These are phyloP conservation scores for Ehretia macrophylla DNA, from an alignment of 257 asterid species.

Conservation along the genomic window DNA sequence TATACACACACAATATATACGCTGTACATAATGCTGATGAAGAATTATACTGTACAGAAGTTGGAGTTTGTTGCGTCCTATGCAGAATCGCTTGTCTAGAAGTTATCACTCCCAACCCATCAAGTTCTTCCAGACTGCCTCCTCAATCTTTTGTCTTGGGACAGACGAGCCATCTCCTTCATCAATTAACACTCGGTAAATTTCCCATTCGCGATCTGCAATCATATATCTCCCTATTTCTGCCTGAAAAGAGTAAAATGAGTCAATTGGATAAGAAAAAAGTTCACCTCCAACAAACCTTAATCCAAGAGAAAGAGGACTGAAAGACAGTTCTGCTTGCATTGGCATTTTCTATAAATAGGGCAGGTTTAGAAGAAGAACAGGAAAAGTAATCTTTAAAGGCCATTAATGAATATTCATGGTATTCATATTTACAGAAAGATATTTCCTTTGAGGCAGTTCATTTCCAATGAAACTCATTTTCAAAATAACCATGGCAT, in stretches of 20 bases:
- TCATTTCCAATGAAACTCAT: no score
- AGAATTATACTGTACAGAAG: no score
- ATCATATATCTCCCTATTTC: constrained; percentile 64
- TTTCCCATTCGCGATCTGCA: constrained; percentile 87
- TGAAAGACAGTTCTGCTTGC: no score
- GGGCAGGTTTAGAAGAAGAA: no score
- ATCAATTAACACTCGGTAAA: constrained; percentile 66
- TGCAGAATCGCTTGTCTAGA: background rate
- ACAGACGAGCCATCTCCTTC: constrained; percentile 58
- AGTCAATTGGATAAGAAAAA: background rate
- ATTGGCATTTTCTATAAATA: no score
- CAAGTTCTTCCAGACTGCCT: constrained; percentile 79
- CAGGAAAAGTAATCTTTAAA: no score
- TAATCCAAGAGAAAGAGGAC: no score
- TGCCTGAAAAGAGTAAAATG: constrained; percentile 43
- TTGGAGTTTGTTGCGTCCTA: background rate
- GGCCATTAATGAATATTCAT: no score
- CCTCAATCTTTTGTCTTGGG: constrained; percentile 49
- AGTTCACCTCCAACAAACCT: no score
- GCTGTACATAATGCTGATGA: background rate
- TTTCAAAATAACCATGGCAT: no score
- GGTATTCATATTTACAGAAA: no score
- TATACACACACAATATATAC: background rate
- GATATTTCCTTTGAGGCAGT: no score
- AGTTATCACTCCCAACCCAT: constrained; percentile 63